These are phyloP conservation scores for Rhynchospora pubera DNA, from an alignment of 176 grass and related monocot genomes.

Conservation along the genomic window DNA sequence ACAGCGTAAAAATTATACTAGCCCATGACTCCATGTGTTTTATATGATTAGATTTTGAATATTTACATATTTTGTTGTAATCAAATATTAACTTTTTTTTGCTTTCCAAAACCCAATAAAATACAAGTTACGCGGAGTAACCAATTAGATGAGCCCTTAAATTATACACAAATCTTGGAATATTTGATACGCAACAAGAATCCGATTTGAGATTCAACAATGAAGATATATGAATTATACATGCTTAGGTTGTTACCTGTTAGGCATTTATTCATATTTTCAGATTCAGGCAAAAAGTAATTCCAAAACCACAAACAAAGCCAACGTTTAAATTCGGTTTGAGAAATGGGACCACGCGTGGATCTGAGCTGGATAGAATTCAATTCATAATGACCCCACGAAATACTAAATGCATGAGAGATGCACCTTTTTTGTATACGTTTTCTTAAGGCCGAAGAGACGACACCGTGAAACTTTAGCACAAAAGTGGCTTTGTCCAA, in stretches of 20 bases:
- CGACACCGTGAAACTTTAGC: not conserved
- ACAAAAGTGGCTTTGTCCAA: no score
- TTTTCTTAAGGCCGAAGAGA: conserved; percentile 3
- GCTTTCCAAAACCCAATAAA: no score
- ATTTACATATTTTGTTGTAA: no score
- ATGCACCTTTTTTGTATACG: not conserved
- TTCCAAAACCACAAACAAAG: not conserved
- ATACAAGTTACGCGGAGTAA: no score
- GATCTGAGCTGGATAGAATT: not conserved
- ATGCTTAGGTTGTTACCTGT: not conserved
- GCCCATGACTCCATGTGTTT: no score
- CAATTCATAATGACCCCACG: not conserved
- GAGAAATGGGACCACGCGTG: not conserved
- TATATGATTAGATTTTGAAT: no score
- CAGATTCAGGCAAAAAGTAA: not conserved
- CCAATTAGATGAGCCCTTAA: no score
- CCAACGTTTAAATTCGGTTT: not conserved
- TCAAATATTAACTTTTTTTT: no score
- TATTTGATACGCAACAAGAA: not conserved
- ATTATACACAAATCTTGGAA: no score
- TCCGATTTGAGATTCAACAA: not conserved
- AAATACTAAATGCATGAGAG: not conserved
- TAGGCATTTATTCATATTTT: no score
- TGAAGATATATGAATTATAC: not conserved
- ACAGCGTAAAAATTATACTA: no score